phyloP scores from a whole-genome alignment of 257 asterid species.

The Schizonepeta tenuifolia region DNA sequence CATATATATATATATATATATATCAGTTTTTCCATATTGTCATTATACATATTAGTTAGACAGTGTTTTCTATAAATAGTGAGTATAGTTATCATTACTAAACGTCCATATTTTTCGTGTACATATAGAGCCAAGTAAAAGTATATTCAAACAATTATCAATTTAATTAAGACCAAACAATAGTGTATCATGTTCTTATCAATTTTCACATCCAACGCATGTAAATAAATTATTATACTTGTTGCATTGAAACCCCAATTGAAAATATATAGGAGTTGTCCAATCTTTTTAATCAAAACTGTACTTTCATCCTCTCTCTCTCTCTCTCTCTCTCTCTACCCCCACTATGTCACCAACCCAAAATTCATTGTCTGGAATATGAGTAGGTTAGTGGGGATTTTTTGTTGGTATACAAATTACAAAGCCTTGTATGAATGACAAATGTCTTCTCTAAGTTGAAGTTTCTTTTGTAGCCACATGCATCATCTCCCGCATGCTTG shows the following conservation, averaged over 20 bases:
- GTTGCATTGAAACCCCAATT: background rate
- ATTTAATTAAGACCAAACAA: background rate
- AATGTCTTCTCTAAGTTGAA: constrained; percentile 33
- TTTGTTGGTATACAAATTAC: background rate
- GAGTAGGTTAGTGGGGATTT: constrained; percentile 34
- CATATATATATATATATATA: too few species aligned
- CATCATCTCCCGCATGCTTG: constrained; percentile 28
- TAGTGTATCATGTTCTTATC: background rate
- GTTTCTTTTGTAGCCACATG: constrained; percentile 25
- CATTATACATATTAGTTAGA: too few species aligned
- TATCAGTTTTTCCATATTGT: too few species aligned
- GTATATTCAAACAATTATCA: background rate
- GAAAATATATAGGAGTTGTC: background rate
- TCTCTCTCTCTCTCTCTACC: background rate
- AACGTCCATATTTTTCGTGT: too few species aligned
- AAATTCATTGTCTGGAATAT: constrained; percentile 18
- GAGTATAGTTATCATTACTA: too few species aligned
- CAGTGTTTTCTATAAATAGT: too few species aligned
- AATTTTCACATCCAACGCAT: background rate
- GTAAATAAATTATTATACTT: background rate
- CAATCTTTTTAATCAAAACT: background rate
- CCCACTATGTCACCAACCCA: constrained; percentile 32
- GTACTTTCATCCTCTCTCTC: background rate
- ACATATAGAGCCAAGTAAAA: too few species aligned
- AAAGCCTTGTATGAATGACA: constrained; percentile 24